Percentiles rank a stretch among this genome's conserved stretches.
Conservation (phyloP, 2,329 filamentous ascomycete genomes). For the Colletotrichum liriopes region DNA sequence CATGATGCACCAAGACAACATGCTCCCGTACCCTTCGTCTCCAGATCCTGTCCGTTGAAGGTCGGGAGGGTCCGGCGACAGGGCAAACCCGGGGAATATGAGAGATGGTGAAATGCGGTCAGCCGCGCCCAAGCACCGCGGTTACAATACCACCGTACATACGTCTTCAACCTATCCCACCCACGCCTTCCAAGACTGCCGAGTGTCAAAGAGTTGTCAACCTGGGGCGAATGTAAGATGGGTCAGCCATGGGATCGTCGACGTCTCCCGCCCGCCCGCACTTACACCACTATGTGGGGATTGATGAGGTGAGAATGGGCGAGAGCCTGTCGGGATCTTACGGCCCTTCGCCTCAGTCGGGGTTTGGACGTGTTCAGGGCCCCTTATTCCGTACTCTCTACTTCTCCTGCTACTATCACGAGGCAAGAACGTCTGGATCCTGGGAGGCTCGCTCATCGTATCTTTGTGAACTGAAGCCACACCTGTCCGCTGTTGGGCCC, state of each 20-base stretch:
- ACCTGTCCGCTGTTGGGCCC: background rate
- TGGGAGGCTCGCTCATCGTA: background rate
- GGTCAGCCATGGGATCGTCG: conserved; percentile 14
- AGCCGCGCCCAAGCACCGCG: conserved; percentile 33
- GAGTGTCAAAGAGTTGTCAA: conserved; percentile 8
- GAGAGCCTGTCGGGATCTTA: background rate
- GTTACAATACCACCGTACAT: conserved; percentile 22
- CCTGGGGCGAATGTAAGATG: conserved; percentile 7
- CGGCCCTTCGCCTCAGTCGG: background rate
- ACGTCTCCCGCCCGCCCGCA: conserved; percentile 2
- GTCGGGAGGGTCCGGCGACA: conserved; percentile 1
- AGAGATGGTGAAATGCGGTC: conserved; percentile 14
- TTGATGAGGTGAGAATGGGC: background rate
- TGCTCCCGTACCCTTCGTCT: background rate
- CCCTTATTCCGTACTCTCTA: background rate
- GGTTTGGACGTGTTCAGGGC: background rate
- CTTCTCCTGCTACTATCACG: background rate
- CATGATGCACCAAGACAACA: conserved; percentile 25
- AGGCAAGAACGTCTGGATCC: background rate
- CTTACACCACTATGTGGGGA: conserved; percentile 1
- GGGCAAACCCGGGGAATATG: background rate
- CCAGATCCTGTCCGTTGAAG: background rate
- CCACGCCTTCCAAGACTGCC: conserved; percentile 14
- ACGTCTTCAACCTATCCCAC: conserved; percentile 17
- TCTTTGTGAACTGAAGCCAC: background rate